Conservation (phyloP, 345 rosid genomes). For the Dimocarpus longan region DNA sequence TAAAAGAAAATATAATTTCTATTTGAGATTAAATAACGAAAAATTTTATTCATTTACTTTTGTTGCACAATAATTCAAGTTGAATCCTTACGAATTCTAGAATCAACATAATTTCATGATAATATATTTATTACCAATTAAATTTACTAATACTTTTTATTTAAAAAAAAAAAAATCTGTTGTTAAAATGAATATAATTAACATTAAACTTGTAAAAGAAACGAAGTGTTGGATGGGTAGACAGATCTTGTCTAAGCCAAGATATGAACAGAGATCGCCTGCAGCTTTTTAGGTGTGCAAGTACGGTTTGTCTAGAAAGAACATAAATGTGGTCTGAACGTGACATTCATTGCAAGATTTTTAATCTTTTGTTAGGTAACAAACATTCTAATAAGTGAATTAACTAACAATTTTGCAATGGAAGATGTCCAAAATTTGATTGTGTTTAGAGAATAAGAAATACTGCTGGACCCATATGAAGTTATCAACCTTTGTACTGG, state of each 20-base stretch:
- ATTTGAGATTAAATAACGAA: too few relatives aligned
- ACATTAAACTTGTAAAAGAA: background rate
- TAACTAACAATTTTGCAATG: slow-evolving; percentile 13
- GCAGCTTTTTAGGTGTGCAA: slow-evolving; percentile 20
- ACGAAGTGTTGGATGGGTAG: background rate
- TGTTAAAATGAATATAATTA: too few relatives aligned
- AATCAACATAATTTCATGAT: too few relatives aligned
- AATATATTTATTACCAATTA: too few relatives aligned
- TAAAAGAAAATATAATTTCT: too few relatives aligned
- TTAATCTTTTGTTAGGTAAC: too few relatives aligned
- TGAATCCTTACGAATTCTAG: too few relatives aligned
- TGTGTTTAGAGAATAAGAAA: background rate
- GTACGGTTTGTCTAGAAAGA: slow-evolving; percentile 21
- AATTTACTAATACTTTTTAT: too few relatives aligned
- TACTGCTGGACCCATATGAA: background rate
- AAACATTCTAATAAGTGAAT: background rate
- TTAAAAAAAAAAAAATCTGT: too few relatives aligned
- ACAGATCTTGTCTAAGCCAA: background rate
- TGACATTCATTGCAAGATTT: background rate
- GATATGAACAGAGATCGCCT: background rate
- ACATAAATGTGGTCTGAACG: slow-evolving; percentile 9
- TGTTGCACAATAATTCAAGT: too few relatives aligned
- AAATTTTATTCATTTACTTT: too few relatives aligned
- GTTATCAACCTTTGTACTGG: background rate
- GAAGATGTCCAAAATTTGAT: background rate